Base-by-base conservation (phyloP, 2,329 filamentous ascomycete genomes). In the Exserohilum turcica region DNA sequence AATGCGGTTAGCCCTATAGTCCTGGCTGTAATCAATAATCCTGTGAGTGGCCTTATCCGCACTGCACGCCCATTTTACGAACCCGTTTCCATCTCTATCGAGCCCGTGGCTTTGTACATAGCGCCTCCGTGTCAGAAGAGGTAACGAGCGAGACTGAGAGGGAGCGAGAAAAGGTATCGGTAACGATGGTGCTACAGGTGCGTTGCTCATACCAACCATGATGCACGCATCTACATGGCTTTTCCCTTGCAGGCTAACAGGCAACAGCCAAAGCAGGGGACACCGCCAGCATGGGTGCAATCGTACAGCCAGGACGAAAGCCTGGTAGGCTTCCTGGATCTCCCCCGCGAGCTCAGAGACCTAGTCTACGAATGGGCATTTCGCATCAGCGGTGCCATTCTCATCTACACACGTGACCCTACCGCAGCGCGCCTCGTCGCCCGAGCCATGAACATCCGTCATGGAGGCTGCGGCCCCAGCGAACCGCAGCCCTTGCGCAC, bases 281-380 rank as follows among this genome's bases (percentile, higher is more conserved):
- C 31, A 35, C 42, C 42, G 35, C 8, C 21, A 24, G 21, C 13
- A 44, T 44, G 42, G 42, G 21, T 24, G 7, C 42, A 44, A 35
- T 44, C 42, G 3, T 24, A 6, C 19, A 44, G 35, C 19, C 29
- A 39, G 43, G 12, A 43, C 49, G 48, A 38, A 4, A 13, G 29
- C 10, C 51, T 31, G 16, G 38, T 60, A 1, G 59, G 67, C 32
- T 68, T 73, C 36, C 50, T 73, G 3, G 68, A 73, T 43, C 59
- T 73, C 1, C 68, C 70, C 2, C 63, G 65, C n/a, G 70, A 73
- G 38, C 44, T 73, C 5, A 53, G 70, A 16, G 67, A 72, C 40
- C 27, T 60, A 2, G 52, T 71, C 19, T 72, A 70, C 44, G 47
- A 57, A 2, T 63, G 54, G 47, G 61, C 63, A 1, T 63, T 69